Evolutionary conservation across 2,329 filamentous ascomycete genomes (phyloP), one percentile per base, ranked within the genome.

Genomic region (Botrytis squamosa): DNA sequence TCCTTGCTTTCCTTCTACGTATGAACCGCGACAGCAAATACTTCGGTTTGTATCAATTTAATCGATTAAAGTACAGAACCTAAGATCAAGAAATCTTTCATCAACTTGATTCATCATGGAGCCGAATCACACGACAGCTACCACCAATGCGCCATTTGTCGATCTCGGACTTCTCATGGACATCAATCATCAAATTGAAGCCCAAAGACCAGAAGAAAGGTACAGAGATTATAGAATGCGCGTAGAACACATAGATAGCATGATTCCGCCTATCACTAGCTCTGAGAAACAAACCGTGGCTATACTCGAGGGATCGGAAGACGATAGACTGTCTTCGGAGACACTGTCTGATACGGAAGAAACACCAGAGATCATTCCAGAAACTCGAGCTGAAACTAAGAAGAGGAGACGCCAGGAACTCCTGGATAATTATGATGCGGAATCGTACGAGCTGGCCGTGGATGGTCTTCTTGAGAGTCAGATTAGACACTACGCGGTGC

Each of bases 381-480:
- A 57, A 25, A 42, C 36, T 42, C 66, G 38, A 57, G 38, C 20
- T 6, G 66, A 69, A 14, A 6, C 40, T 42, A 57, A 57, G 25
- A 42, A 25, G 18, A 69, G 49, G 12, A 57, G 66, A 57, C 38
- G 66, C 16, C 66, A 69, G 49, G 25, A 69, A 42, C 5, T 69
- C 1, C 36, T 14, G 18, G 66, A 57, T 3, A 57, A 16, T 33
- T 25, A 42, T 33, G 38, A 69, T 57, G 14, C 38, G 10, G 38
- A 18, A 42, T 38, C 66, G 1, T 33, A 33, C 29, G n/a, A 25
- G 29, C 38, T 52, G 1, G 25, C 16, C 0, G 38, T 25, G 49
- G 49, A 44, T 57, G 38, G 25, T 10, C 38, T 57, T 42, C 66
- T 69, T 42, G 49, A 57, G 6, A 42, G 52, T 57, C 66, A 57